Evolutionary conservation across 345 rosid genomes (phyloP), one percentile per base, ranked within the genome.

Genomic region (Tarenaya hassleriana): DNA sequence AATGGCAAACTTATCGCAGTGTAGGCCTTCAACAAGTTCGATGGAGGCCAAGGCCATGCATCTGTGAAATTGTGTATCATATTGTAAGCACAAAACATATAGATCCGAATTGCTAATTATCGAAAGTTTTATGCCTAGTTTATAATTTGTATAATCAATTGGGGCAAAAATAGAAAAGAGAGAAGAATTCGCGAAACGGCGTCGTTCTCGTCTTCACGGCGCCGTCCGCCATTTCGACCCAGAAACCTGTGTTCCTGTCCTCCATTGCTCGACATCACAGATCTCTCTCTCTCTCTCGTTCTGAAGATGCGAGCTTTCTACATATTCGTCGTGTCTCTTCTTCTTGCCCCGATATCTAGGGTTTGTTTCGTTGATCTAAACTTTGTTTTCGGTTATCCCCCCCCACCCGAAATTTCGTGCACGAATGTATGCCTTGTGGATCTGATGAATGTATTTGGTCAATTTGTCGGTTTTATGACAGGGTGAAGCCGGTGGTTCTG

Each of bases 401-500:
- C 8, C 7, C 34, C n/a, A n/a, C 7, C 34, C 40, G 33, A 16
- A 41, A 35, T 12, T 44, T 18, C 7, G 10, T 50, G 15, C 53
- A 3, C 11, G n/a, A 56, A 44, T 41, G 4, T 16, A 42, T 45
- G 50, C 10, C 40, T 54, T 50, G 13, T 66, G 58, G 67, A 76
- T 69, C 76, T 57, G 66, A 39, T 40, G 16, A 16, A 24, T 24
- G 29, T n/a, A n/a, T 58, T 48, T 46, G 29, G 46, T 61, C 5
- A 60, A 58, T 68, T 56, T 55, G 44, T 34, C 66, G 61, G 52
- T 66, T 60, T 69, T 69, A 18, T 66, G 55, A 20, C 57, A 86
- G 90, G 82, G 76, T 33, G 81, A 76, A 55, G 59, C 71, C 14
- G 50, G 50, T 27, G 94, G 84, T 47, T 77, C 94, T 8, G 86